A percentile compares a stretch with the other conserved stretches of the same genome.
phyloP scores from a whole-genome alignment of 2,329 filamentous ascomycete genomes.

The Macrophomina phaseolina region DNA sequence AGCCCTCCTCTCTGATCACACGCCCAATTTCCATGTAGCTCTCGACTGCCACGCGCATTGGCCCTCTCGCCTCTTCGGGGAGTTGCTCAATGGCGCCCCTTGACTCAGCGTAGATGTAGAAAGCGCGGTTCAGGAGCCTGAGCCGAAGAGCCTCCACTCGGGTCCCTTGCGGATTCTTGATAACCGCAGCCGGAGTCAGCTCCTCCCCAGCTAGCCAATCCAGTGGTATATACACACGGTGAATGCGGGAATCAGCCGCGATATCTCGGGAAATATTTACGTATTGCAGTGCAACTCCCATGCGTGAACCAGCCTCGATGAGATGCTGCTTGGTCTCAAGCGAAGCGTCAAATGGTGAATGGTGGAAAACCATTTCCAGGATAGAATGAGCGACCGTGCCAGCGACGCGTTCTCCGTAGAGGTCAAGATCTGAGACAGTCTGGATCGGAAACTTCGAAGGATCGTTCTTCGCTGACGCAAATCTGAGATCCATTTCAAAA shows the following conservation, averaged over 20 bases:
- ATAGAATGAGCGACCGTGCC: slow-evolving; percentile 74
- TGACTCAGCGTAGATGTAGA: slow-evolving; percentile 63
- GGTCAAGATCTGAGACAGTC: slow-evolving; percentile 63
- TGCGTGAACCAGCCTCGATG: slow-evolving; percentile 63
- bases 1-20: slow-evolving; percentile 54
- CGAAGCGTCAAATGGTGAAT: slow-evolving; percentile 41
- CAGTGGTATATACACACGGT: slow-evolving; percentile 71
- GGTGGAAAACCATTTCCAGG: slow-evolving; percentile 68
- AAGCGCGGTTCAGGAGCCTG: slow-evolving; percentile 65
- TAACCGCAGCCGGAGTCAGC: slow-evolving; percentile 60
- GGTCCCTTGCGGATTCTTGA: slow-evolving; percentile 56
- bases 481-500: slow-evolving; percentile 71
- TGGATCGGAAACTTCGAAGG: slow-evolving; percentile 59
- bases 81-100: slow-evolving; percentile 65
- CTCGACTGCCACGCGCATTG: slow-evolving; percentile 72
- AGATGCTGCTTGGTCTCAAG: slow-evolving; percentile 50
- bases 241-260: slow-evolving; percentile 67
- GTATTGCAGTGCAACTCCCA: slow-evolving; percentile 78
- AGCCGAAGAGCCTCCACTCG: slow-evolving; percentile 59
- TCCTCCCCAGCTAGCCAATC: slow-evolving; percentile 66
- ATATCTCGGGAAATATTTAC: slow-evolving; percentile 79
- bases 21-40: slow-evolving; percentile 78
- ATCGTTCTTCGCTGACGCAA: slow-evolving; percentile 42
- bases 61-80: slow-evolving; percentile 64
- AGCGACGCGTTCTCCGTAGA: slow-evolving; percentile 71